These are phyloP conservation scores for Brettanomyces naardenensis DNA, from an alignment of 805 yeast species.

Conservation along the genomic window DNA sequence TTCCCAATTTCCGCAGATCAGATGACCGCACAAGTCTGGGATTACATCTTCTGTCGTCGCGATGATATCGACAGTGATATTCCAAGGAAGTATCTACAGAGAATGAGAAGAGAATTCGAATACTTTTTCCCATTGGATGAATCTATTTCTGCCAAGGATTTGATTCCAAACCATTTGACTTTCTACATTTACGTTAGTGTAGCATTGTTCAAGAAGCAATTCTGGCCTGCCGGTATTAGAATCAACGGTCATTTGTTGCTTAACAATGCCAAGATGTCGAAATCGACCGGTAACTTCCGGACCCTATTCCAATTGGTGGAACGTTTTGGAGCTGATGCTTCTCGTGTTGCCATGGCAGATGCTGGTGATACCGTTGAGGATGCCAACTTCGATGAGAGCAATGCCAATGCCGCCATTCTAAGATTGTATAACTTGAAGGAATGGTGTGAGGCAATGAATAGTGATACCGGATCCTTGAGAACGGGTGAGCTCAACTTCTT, in stretches of 20 bases:
- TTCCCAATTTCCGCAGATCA: constrained; percentile 71
- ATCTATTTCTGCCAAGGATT: constrained; percentile 91
- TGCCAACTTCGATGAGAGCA: constrained; percentile 94
- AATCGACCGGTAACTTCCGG: constrained; percentile 94
- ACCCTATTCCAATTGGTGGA: constrained; percentile 77
- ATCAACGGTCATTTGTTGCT: constrained; percentile 92
- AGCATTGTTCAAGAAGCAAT: constrained; percentile 82
- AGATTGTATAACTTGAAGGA: constrained; percentile 88
- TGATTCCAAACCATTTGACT: constrained; percentile 94
- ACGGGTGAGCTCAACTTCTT: constrained; percentile 59
- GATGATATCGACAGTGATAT: constrained; percentile 53
- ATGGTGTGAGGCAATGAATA: constrained; percentile 81
- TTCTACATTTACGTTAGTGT: constrained; percentile 91
- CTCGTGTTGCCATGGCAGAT: constrained; percentile 96
- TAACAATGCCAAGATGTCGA: constrained; percentile 96
- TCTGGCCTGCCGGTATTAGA: constrained; percentile 94
- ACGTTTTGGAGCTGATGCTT: constrained; percentile 95
- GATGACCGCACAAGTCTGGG: constrained; percentile 90
- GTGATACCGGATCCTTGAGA: constrained; percentile 44
- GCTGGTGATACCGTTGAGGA: constrained; percentile 98
- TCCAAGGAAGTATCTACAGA: constrained; percentile 57
- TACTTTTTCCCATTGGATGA: constrained; percentile 93
- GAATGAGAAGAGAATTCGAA: constrained; percentile 88
- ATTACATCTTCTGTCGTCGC: constrained; percentile 69
- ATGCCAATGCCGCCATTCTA: constrained; percentile 94